Conservation (phyloP, 2,329 filamentous ascomycete genomes). For the Colletotrichum cereale region DNA sequence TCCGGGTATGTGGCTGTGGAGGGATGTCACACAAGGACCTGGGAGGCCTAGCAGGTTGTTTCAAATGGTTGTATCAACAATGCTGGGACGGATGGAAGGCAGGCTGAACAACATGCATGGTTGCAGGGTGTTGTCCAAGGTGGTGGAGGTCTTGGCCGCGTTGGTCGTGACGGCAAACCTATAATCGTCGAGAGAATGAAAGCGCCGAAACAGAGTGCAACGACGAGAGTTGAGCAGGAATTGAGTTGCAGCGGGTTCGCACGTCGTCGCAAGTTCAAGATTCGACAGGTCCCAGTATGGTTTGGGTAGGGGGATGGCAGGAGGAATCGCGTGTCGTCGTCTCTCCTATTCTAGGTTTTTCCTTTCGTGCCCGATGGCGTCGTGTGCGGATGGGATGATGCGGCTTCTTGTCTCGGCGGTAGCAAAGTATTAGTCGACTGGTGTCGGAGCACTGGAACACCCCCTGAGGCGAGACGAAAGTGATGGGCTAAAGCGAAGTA, state of each 20-base stretch:
- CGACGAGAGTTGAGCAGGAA: conserved; percentile 26
- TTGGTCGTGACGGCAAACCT: conserved; percentile 15
- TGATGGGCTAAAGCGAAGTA: neutral
- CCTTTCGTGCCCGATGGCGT: neutral
- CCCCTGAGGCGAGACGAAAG: conserved; percentile 5
- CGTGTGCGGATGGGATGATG: conserved; percentile 28
- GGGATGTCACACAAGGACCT: conserved; percentile 38
- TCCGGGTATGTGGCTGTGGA: conserved; percentile 35
- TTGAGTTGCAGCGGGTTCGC: conserved; percentile 27
- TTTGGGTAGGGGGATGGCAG: neutral
- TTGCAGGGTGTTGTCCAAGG: conserved; percentile 32
- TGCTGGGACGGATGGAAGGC: conserved; percentile 42
- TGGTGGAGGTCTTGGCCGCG: conserved; percentile 5
- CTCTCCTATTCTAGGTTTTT: neutral
- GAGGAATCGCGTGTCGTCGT: conserved; percentile 13
- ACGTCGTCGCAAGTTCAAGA: conserved; percentile 37
- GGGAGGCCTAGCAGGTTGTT: conserved; percentile 42
- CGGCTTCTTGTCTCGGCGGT: conserved; percentile 27
- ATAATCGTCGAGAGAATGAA: conserved; percentile 25
- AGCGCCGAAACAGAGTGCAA: conserved; percentile 7
- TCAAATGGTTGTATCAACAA: conserved; percentile 47
- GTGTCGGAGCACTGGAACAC: conserved; percentile 18
- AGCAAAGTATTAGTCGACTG: conserved; percentile 32
- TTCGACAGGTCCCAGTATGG: conserved; percentile 12
- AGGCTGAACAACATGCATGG: conserved; percentile 42